A percentile compares a stretch with the other conserved stretches of the same genome.
Conservation (phyloP, 495 filamentous ascomycete genomes). For the Sabuloglossum arenarium region DNA sequence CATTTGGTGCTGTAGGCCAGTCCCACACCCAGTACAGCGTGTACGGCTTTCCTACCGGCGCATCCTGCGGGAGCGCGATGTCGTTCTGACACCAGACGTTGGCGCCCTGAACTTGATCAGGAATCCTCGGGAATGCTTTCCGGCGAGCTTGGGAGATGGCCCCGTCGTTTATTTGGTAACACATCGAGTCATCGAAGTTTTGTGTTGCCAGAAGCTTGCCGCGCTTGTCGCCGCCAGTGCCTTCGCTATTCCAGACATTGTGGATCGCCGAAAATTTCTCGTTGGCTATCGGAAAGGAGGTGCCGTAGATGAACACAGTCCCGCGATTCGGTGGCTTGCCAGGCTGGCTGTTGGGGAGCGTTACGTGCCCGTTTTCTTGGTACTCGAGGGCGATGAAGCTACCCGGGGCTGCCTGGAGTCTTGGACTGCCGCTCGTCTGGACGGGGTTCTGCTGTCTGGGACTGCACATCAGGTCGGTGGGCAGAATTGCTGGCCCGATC, state of each 20-base stretch:
- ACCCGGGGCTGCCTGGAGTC: constrained; percentile 44
- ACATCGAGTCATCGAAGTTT: constrained; percentile 67
- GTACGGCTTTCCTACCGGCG: constrained; percentile 30
- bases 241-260: constrained; percentile 50
- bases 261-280: constrained; percentile 51
- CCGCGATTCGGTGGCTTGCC: constrained; percentile 50
- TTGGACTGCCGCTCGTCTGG: constrained; percentile 33
- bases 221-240: constrained; percentile 52
- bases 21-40: constrained; percentile 90
- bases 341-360: constrained; percentile 31
- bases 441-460: constrained; percentile 27
- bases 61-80: constrained; percentile 40
- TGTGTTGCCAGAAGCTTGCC: constrained; percentile 52
- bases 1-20: constrained; percentile 40
- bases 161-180: constrained; percentile 44
- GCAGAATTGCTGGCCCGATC: constrained; percentile 22
- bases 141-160: constrained; percentile 33
- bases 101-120: constrained; percentile 23
- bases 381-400: constrained; percentile 52
- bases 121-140: constrained; percentile 23
- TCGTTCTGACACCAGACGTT: constrained; percentile 62
- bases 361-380: constrained; percentile 79
- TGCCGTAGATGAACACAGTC: constrained; percentile 66
- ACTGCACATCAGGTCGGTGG: constrained; percentile 30
- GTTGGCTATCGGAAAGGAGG: constrained; percentile 34